These are phyloP conservation scores for Cyberlindnera meyerae DNA, from an alignment of 805 yeast species.

Conservation along the genomic window DNA sequence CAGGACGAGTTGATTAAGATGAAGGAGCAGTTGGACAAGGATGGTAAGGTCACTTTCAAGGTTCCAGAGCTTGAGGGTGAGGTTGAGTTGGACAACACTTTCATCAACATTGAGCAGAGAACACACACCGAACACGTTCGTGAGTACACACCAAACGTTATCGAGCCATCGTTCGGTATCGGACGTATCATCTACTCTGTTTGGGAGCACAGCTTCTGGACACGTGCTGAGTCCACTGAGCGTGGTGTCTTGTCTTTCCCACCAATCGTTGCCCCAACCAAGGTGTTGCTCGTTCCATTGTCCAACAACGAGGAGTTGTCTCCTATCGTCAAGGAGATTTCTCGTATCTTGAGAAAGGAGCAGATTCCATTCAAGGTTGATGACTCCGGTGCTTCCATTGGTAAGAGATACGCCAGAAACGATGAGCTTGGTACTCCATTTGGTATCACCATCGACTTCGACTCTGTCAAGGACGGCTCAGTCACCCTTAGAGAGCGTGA, in stretches of 20 bases:
- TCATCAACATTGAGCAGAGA: constrained; percentile 72
- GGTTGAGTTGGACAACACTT: constrained; percentile 67
- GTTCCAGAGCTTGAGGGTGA: constrained; percentile 58
- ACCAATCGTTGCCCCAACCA: constrained; percentile 96
- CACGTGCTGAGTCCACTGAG: constrained; percentile 82
- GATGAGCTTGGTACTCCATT: constrained; percentile 99
- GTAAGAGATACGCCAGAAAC: constrained; percentile 96
- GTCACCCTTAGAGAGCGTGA: constrained; percentile 97
- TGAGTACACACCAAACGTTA: constrained; percentile 94
- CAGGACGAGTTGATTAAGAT: constrained; percentile 82
- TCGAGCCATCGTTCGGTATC: constrained; percentile 98
- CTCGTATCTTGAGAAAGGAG: constrained; percentile 64
- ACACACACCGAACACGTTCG: constrained; percentile 85
- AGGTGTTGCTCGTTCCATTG: constrained; percentile 91
- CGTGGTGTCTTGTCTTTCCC: constrained; percentile 91
- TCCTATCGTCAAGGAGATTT: constrained; percentile 68
- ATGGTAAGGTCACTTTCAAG: constrained; percentile 59
- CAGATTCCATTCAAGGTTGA: constrained; percentile 94
- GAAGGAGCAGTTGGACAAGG: constrained; percentile 56
- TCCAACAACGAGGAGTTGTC: constrained; percentile 76
- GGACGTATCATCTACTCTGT: constrained; percentile 93
- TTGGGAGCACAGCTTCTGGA: constrained; percentile 94
- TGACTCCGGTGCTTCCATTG: constrained; percentile 95
- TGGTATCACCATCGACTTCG: constrained; percentile 96
- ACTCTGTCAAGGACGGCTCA: constrained; percentile 79